These are phyloP conservation scores for Mrakia hoshinonis DNA, from an alignment of 768 basidiomycete genomes.

Conservation along the genomic window DNA sequence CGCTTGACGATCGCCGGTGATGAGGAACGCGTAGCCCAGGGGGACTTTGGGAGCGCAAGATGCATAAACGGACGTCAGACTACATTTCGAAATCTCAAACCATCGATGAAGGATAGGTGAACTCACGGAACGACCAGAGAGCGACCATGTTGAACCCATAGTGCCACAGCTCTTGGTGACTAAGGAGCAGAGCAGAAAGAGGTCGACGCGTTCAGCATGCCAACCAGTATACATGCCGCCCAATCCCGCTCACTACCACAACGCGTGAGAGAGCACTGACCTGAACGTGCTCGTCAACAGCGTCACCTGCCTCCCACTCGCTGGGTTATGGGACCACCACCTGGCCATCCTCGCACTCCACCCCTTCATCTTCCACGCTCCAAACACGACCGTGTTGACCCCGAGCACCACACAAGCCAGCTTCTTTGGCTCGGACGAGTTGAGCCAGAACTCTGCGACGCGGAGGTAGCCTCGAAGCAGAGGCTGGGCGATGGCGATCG, in stretches of 20 bases:
- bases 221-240: background rate
- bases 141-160: conserved; percentile 28
- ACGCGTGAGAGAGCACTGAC: background rate
- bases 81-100: background rate
- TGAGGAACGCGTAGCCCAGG: conserved; percentile 25
- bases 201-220: background rate
- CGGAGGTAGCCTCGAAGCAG: conserved; percentile 12
- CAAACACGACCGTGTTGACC: conserved; percentile 18
- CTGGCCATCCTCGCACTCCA: background rate
- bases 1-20: conserved; percentile 22
- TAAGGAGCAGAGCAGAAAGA: background rate
- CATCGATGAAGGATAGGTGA: too few relatives aligned
- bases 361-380: conserved; percentile 1
- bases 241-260: background rate
- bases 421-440: conserved; percentile 12
- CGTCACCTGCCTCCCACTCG: conserved; percentile 15
- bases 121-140: conserved; percentile 24
- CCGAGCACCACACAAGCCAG: conserved; percentile 6
- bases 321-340: conserved; percentile 14
- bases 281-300: conserved; percentile 16
- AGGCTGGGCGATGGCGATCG: background rate
- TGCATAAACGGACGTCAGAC: background rate
- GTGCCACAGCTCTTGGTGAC: conserved; percentile 25
- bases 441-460: conserved; percentile 23
- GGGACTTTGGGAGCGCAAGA: conserved; percentile 7